Base-by-base conservation (phyloP, 2,329 filamentous ascomycete species). In the Colletotrichum salicis region DNA sequence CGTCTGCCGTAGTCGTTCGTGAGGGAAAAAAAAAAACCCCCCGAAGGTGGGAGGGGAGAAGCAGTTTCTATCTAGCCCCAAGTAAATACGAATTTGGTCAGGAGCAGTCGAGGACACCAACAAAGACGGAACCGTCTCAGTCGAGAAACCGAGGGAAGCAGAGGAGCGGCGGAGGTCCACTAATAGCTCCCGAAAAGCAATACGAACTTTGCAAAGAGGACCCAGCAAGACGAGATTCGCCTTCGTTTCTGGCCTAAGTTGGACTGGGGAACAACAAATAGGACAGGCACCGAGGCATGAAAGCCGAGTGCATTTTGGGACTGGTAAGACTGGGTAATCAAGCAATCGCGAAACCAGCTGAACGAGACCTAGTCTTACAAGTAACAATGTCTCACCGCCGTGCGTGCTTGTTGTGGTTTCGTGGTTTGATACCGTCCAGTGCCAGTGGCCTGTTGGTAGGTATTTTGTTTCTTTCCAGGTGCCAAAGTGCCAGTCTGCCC, bases 31-130 rank as follows among this genome's bases (percentile, higher is more conserved):
- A 33, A 13, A 15, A 31, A 22, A 27, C 27, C n/a, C n/a, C n/a
- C n/a, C 19, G 29, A 33, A 41, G 31, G 19, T 31, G 29, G 24
- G 63, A 52, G 64, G 1, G 29, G 61, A 35, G 45, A 33, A 64
- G 31, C 54, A 64, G 59, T 51, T 41, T 61, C 60, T 55, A 60
- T 61, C 60, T 55, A 60, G 22, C 45, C 54, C 63, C 55, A 52
- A 48, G 69, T 59, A 45, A 61, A 71, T 71, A 69, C 69, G 69
- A 71, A 35, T 55, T 55, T 56, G 45, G 54, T 71, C 65, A 71
- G 45, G 65, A 69, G 59, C 27, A 22, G 27, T 59, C n/a, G 41
- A 59, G 10, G 33, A 37, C n/a, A 59, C 31, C 15, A 27, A 12
- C 33, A 64, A 69, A 19, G 59, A 69, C 51, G 33, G 65, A 33